phyloP scores from a whole-genome alignment of 2,329 filamentous ascomycete genomes.

The Fusarium burgessii region DNA sequence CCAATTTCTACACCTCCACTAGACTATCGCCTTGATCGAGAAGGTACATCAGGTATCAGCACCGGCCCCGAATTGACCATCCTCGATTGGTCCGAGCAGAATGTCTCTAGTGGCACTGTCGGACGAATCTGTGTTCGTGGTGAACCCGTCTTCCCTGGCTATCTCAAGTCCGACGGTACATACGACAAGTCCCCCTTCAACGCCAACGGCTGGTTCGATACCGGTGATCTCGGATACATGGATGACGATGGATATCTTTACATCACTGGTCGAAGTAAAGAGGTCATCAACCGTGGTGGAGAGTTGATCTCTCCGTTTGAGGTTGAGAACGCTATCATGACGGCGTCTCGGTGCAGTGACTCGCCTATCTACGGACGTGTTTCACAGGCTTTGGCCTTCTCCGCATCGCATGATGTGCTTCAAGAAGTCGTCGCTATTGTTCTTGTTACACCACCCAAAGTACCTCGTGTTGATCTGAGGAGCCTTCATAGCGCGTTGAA shows the following conservation, averaged over 20 bases:
- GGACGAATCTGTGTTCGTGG: conserved; percentile 15
- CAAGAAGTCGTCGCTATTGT: conserved; percentile 2
- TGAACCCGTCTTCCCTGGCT: conserved; percentile 1
- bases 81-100: conserved; percentile 1
- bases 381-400: background rate
- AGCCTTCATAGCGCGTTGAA: background rate
- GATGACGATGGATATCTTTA: conserved; percentile 8
- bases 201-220: background rate
- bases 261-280: conserved; percentile 19
- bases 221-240: conserved; percentile 13
- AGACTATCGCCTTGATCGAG: background rate
- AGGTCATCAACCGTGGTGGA: conserved; percentile 7
- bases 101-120: background rate
- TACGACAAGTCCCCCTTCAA: conserved; percentile 10
- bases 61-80: conserved; percentile 14
- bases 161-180: background rate
- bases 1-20: conserved; percentile 4
- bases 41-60: conserved; percentile 18
- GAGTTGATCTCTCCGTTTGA: conserved; percentile 10
- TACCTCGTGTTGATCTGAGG: background rate
- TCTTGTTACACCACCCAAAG: background rate
- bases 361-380: background rate
- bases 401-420: background rate
- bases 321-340: conserved; percentile 22
- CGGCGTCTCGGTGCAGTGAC: background rate